Conservation (phyloP, 1,139 yeast genomes). For the Wickerhamomyces sp. region DNA sequence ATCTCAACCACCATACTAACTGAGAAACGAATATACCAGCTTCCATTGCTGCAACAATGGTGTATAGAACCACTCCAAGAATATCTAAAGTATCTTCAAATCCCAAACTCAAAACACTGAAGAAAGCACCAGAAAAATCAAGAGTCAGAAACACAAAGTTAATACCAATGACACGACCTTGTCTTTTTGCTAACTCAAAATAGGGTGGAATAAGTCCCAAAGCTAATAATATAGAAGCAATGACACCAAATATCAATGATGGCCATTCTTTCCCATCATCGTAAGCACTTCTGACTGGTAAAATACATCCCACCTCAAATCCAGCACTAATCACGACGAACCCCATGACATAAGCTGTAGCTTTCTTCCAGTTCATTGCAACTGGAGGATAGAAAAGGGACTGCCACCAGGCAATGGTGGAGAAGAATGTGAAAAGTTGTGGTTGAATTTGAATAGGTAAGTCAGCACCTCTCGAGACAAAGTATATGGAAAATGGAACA, state of each 20-base stretch:
- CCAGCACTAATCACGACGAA: constrained; percentile 46
- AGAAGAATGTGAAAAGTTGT: constrained; percentile 63
- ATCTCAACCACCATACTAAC: constrained; percentile 53
- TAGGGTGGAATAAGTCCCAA: constrained; percentile 81
- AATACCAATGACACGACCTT: constrained; percentile 78
- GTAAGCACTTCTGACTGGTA: constrained; percentile 57
- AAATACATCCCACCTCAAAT: constrained; percentile 56
- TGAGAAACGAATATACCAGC: constrained; percentile 64
- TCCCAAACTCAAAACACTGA: constrained; percentile 54
- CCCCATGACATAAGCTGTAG: constrained; percentile 29
- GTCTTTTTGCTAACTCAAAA: constrained; percentile 64
- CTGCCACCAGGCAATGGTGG: constrained; percentile 61
- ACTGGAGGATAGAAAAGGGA: constrained; percentile 70
- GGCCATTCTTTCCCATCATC: constrained; percentile 57
- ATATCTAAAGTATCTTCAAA: constrained; percentile 49
- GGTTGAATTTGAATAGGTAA: constrained; percentile 77
- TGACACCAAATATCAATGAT: constrained; percentile 57
- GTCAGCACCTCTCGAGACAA: constrained; percentile 58
- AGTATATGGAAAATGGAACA: constrained; percentile 71
- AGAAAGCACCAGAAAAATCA: constrained; percentile 73
- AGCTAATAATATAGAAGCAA: constrained; percentile 67
- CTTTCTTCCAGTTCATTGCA: constrained; percentile 29
- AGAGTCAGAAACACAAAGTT: constrained; percentile 63
- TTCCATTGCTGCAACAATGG: constrained; percentile 61
- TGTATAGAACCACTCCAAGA: constrained; percentile 49